These are phyloP conservation scores for Candida peoriensis DNA, from an alignment of 805 yeast species.

Conservation along the genomic window DNA sequence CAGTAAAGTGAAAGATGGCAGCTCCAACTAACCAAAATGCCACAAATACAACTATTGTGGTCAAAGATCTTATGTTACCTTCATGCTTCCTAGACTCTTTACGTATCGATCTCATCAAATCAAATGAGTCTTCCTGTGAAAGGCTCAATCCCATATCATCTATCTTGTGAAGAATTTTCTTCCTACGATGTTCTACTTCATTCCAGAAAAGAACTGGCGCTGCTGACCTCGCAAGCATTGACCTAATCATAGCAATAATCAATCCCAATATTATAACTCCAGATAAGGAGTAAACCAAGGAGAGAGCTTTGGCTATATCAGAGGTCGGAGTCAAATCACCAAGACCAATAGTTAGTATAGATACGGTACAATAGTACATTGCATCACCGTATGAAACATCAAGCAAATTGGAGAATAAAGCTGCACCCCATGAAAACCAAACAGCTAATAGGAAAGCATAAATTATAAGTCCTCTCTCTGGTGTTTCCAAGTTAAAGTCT, in stretches of 20 bases:
- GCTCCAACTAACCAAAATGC: constrained; percentile 75
- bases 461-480: constrained; percentile 70
- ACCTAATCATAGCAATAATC: constrained; percentile 63
- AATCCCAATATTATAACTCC: constrained; percentile 76
- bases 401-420: constrained; percentile 43
- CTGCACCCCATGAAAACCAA: constrained; percentile 74
- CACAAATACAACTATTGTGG: constrained; percentile 41
- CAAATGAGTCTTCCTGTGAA: constrained; percentile 45
- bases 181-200: constrained; percentile 48
- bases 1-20: constrained; percentile 50
- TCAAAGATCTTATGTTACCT: constrained; percentile 31
- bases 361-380: constrained; percentile 66
- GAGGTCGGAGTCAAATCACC: constrained; percentile 65
- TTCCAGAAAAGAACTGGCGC: constrained; percentile 66
- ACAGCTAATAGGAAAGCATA: constrained; percentile 59
- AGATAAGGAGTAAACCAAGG: constrained; percentile 56
- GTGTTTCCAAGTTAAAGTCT: constrained; percentile 55
- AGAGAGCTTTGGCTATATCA: constrained; percentile 50
- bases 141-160: constrained; percentile 18
- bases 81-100: constrained; percentile 35
- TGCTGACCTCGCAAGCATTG: constrained; percentile 55
- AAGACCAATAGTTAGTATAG: constrained; percentile 73
- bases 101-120: constrained; percentile 49
- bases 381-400: constrained; percentile 57
- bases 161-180: constrained; percentile 23